Evolutionary conservation across 2,329 filamentous ascomycete species (phyloP), one percentile per base, ranked within the genome.

Genomic region (Truncatella angustata): DNA sequence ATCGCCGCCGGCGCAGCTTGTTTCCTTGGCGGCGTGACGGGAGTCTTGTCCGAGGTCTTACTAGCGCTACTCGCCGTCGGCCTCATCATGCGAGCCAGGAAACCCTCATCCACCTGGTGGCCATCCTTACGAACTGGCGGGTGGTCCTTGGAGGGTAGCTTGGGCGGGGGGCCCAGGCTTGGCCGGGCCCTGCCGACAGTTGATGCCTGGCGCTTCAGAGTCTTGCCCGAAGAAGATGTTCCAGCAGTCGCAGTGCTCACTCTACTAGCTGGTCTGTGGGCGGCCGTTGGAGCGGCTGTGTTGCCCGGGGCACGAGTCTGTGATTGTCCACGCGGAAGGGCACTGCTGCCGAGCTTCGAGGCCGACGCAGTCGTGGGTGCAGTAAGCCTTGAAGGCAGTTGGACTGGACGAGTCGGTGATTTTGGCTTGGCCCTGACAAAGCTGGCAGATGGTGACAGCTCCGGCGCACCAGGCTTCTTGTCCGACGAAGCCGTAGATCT

Each of bases 71-170:
- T 76, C 40, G 86, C 81, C 0, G 88, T 92, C 2, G 88, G 88
- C 36, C 88, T 77, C 83, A 87, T 91, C 88, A 92, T 91, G 49
- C 88, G 82, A n/a, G 87, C 87, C 23, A 92, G 72, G 69, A 92
- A 92, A 12, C 83, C 71, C 58, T 89, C 85, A 57, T 90, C 86
- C 1, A 87, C 75, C 16, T 80, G n/a, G n/a, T 79, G 43, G 74
- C 76, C 23, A n/a, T 79, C 73, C 54, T 76, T 74, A 59, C 78
- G 79, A 1, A 73, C 66, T 5, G 76, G 56, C 47, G 79, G 61
- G 60, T 75, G 64, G 39, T 78, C 75, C 66, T 75, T 66, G 54
- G 79, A 71, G 9, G 74, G 65, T 57, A 80, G 84, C 67, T 82
- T 86, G 3, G 82, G 80, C 6, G 82, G 81, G 2, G 75, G 79